Evolutionary conservation across 192 early-diverging fungal genomes (phyloP).

Genomic region (Coemansia reversa): DNA sequence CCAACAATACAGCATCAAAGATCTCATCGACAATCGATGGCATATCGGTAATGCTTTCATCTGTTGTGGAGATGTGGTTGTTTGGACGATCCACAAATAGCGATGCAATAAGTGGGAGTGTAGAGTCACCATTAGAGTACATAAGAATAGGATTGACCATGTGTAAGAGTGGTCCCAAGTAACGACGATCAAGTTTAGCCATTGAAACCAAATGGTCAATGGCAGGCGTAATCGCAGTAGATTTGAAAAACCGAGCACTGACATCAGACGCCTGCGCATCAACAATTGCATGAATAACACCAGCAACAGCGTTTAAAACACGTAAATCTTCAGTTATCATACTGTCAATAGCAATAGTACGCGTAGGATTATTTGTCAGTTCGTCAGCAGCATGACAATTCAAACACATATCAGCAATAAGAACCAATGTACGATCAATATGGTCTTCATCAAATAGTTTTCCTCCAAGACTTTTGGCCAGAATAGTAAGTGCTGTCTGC

Average conservation of each 20-base stretch:
- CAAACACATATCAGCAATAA: slow-evolving; percentile 35
- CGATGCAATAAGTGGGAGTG: slow-evolving; percentile 4
- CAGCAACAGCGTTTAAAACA: slow-evolving; percentile 25
- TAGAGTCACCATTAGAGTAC: neutral
- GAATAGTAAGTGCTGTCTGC: slow-evolving; percentile 11
- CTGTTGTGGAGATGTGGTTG: neutral
- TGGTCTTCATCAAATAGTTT: slow-evolving; percentile 46
- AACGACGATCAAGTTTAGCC: slow-evolving; percentile 33
- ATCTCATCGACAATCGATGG: slow-evolving; percentile 23
- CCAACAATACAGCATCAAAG: slow-evolving; percentile 27
- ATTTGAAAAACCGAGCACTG: slow-evolving; percentile 3
- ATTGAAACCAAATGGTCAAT: slow-evolving; percentile 21
- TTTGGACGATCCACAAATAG: neutral
- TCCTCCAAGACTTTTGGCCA: slow-evolving; percentile 21
- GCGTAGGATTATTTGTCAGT: neutral
- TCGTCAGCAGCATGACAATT: slow-evolving; percentile 28
- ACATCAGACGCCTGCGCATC: neutral
- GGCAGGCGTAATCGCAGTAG: slow-evolving; percentile 17
- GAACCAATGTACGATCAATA: slow-evolving; percentile 30
- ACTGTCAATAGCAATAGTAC: too few species aligned
- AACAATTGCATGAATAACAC: slow-evolving; percentile 12
- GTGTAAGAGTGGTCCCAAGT: slow-evolving; percentile 21
- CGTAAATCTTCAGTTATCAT: slow-evolving; percentile 14
- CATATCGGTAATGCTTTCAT: neutral
- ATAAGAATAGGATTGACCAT: slow-evolving; percentile 12